These are phyloP conservation scores for Tolypocladium nubicola DNA, from an alignment of 2,329 filamentous ascomycete genomes.

Conservation along the genomic window DNA sequence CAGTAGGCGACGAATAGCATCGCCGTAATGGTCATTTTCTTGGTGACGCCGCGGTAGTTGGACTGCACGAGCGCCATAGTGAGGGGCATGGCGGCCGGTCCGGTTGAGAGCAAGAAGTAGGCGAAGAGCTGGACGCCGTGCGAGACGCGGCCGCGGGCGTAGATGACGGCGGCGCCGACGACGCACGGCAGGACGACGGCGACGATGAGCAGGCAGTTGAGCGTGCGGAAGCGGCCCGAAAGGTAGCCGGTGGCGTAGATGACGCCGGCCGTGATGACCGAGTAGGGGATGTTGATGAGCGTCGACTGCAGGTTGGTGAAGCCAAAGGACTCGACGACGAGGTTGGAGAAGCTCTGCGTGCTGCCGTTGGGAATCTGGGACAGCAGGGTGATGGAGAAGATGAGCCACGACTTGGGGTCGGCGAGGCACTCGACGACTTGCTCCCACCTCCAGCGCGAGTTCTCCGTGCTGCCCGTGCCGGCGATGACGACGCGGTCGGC, in stretches of 20 bases:
- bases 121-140: slow-evolving; percentile 40
- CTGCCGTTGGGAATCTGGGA: slow-evolving; percentile 53
- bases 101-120: slow-evolving; percentile 46
- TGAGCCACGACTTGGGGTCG: slow-evolving; percentile 51
- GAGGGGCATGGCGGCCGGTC: slow-evolving; percentile 42
- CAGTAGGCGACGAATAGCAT: slow-evolving; percentile 46
- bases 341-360: slow-evolving; percentile 47
- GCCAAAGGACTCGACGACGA: slow-evolving; percentile 44
- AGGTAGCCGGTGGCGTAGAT: slow-evolving; percentile 40
- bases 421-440: slow-evolving; percentile 42
- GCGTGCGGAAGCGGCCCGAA: slow-evolving; percentile 37
- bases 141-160: slow-evolving; percentile 28
- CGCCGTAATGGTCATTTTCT: slow-evolving; percentile 49
- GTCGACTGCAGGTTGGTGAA: slow-evolving; percentile 43
- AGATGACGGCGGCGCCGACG: slow-evolving; percentile 41
- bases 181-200: slow-evolving; percentile 39
- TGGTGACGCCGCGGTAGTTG: slow-evolving; percentile 46
- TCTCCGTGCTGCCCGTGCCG: slow-evolving; percentile 40
- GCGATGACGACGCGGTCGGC: slow-evolving; percentile 34
- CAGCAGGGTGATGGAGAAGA: slow-evolving; percentile 40
- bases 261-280: slow-evolving; percentile 34
- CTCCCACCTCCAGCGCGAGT: slow-evolving; percentile 35
- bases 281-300: slow-evolving; percentile 49
- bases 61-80: slow-evolving; percentile 43
- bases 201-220: slow-evolving; percentile 41